phyloP scores from a whole-genome alignment of 345 rosid genomes.

The Acer campestre region DNA sequence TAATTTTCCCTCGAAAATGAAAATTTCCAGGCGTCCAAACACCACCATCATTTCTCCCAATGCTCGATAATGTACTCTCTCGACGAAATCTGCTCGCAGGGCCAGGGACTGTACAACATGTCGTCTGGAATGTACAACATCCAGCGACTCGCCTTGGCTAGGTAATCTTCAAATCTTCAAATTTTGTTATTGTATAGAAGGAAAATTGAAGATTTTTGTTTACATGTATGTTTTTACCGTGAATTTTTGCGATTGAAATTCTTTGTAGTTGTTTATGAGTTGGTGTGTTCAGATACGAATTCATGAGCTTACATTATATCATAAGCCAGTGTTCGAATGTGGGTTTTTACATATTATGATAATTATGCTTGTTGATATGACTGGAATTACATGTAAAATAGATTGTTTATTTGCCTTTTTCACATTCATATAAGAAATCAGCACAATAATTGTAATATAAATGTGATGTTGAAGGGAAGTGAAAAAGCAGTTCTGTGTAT shows the following conservation, averaged over 20 bases:
- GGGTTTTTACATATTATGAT: background rate
- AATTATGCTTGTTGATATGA: background rate
- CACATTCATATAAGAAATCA: background rate
- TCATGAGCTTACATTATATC: background rate
- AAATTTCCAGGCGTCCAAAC: no score
- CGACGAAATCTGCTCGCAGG: conserved; percentile 64
- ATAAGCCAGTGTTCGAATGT: background rate
- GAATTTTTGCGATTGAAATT: background rate
- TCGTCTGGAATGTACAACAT: conserved; percentile 29
- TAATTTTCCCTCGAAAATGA: no score
- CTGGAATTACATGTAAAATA: background rate
- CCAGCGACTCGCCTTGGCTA: conserved; percentile 58
- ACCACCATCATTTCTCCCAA: background rate
- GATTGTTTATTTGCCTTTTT: background rate
- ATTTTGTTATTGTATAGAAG: background rate
- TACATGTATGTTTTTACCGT: background rate
- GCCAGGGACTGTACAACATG: conserved; percentile 62
- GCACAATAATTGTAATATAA: background rate
- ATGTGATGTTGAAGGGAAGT: no score
- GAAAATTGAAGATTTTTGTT: background rate
- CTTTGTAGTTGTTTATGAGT: background rate
- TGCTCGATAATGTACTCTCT: conserved; percentile 54
- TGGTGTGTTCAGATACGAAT: background rate
- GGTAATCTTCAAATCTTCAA: conserved; percentile 28
- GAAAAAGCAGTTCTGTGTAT: no score